These are phyloP conservation scores for Suillus bovinus DNA, from an alignment of 768 basidiomycete genomes.

Conservation along the genomic window DNA sequence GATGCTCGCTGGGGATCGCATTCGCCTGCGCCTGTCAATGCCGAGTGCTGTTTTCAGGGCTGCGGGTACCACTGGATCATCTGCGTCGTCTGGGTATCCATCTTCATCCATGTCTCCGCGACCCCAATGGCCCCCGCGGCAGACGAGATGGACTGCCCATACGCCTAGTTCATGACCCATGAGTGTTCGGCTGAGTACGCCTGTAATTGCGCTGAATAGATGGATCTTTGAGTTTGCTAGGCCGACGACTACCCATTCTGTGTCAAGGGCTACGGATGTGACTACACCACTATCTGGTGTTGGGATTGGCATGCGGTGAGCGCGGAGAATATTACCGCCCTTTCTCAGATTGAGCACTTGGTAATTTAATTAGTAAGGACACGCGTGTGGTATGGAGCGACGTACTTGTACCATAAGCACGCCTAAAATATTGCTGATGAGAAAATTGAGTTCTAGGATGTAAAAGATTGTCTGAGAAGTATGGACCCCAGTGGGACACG, in stretches of 20 bases:
- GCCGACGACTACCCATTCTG: slow-evolving; percentile 83
- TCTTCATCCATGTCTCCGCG: slow-evolving; percentile 11
- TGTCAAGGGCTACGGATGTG: slow-evolving; percentile 84
- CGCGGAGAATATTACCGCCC: slow-evolving; percentile 68
- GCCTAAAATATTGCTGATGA: slow-evolving; percentile 48
- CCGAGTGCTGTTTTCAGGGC: slow-evolving; percentile 53
- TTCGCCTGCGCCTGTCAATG: slow-evolving; percentile 32
- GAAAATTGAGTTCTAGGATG: slow-evolving; percentile 28
- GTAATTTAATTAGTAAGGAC: slow-evolving; percentile 4
- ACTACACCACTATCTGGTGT: slow-evolving; percentile 64
- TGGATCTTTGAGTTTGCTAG: slow-evolving; percentile 85
- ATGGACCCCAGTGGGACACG: slow-evolving; percentile 26
- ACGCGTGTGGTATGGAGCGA: slow-evolving; percentile 5
- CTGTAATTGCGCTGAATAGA: slow-evolving; percentile 79
- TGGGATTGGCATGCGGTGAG: slow-evolving; percentile 52
- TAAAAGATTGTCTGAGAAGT: slow-evolving; percentile 11
- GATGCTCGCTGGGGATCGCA: slow-evolving; percentile 11
- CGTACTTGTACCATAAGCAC: slow-evolving; percentile 71
- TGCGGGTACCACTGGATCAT: slow-evolving; percentile 17
- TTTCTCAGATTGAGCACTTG: slow-evolving; percentile 80
- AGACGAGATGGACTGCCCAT: slow-evolving; percentile 85
- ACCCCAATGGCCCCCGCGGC: slow-evolving; percentile 54
- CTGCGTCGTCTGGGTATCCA: slow-evolving; percentile 12
- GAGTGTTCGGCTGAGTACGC: slow-evolving; percentile 74
- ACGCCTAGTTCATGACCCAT: slow-evolving; percentile 88